phyloP scores from a whole-genome alignment of 768 basidiomycete species.

The Ramaria rubella region DNA sequence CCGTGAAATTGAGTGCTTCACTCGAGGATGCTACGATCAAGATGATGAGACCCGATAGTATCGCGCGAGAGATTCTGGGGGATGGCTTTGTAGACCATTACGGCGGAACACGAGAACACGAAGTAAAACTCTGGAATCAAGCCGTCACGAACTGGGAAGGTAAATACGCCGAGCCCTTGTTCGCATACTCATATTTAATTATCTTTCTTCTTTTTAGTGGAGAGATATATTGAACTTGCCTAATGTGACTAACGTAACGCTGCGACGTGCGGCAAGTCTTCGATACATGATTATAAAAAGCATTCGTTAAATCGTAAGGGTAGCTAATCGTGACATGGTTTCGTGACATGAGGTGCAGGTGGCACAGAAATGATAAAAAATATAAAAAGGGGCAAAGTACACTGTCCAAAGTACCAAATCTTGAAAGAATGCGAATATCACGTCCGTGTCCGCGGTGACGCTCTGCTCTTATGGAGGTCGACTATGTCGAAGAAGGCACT shows the following conservation, averaged over 20 bases:
- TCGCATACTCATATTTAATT: conserved; percentile 6
- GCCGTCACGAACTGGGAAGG: conserved; percentile 95
- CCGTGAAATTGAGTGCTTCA: conserved; percentile 71
- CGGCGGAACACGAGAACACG: conserved; percentile 91
- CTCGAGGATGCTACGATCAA: conserved; percentile 71
- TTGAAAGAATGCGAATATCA: conserved; percentile 15
- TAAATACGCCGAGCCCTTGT: conserved; percentile 28
- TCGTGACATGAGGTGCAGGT: background rate
- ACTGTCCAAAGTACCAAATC: background rate
- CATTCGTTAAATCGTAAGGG: no score
- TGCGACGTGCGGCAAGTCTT: no score
- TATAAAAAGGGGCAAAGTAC: background rate
- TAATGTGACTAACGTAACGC: conserved; percentile 22
- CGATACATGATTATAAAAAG: no score
- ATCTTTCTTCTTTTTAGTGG: conserved; percentile 44
- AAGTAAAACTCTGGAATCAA: conserved; percentile 78
- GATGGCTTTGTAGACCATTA: conserved; percentile 91
- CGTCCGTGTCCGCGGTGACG: conserved; percentile 55
- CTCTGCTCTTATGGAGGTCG: conserved; percentile 54
- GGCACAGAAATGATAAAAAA: background rate
- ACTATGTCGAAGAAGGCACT: conserved; percentile 61
- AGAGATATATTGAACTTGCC: conserved; percentile 80
- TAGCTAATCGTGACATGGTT: no score
- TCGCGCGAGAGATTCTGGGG: conserved; percentile 86
- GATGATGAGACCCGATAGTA: conserved; percentile 72